Base-by-base conservation (phyloP, 169 alveolate genomes). In the Plasmodium gonderi region DNA sequence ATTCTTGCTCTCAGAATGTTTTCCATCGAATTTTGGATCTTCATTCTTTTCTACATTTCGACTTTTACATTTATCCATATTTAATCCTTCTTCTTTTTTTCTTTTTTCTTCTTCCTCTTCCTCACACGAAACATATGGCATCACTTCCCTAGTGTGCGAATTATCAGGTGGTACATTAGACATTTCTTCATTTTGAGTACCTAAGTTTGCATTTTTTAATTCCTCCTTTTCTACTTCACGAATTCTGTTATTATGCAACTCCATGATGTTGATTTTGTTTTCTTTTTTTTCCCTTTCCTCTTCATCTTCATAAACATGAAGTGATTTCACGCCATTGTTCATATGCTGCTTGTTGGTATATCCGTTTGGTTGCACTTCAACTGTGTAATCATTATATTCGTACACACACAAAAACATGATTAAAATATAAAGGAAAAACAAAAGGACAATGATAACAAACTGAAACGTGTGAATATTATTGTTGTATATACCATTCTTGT, bases 401-500 rank as follows among this genome's bases (percentile, higher is more conserved):
- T 74, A 85, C n/a, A 85, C 72, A 77, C 68, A 85, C 40, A 85
- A 74, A 75, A 74, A 76, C 33, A 77, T 85, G 47, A 85, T 75
- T 54, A 85, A 49, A 0, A 77, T 76, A 26, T 85, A 85, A 77
- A 85, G n/a, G 7, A 51, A 74, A 85, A 85, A 75, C 20, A 45
- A 60, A n/a, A 85, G 17, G 5, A 20, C 65, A 74, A 75, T 85
- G 38, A 85, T 31, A 14, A 54, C 60, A 74, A 33, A 85, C 49
- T 85, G 92, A 85, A 54, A 72, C 67, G 49, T 74, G 49, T 85
- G 92, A 8, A 85, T 77, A 54, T 85, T 85, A n/a, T 17, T 26
- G 78, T 85, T 85, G 44, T 85, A 85, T 49, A 85, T 36, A 51
- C 67, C 85, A 76, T 85, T 85, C 45, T 74, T 85, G 67, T 75